These are phyloP conservation scores for Umbelopsis ramanniana DNA, from an alignment of 192 early-diverging fungal species.

Conservation along the genomic window DNA sequence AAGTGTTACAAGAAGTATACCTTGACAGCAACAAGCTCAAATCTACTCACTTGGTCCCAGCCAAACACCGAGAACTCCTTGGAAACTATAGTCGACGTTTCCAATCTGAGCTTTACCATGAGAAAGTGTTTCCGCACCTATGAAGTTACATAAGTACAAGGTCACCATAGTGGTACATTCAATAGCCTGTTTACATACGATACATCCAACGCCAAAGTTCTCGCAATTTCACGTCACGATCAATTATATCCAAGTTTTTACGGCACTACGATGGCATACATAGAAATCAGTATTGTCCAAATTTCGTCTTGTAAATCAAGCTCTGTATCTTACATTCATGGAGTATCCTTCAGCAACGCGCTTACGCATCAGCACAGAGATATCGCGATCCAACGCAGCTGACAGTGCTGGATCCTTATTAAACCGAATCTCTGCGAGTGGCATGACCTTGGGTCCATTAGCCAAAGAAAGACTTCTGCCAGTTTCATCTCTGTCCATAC, in stretches of 20 bases:
- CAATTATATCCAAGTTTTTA: conserved; percentile 51
- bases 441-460: background rate
- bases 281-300: background rate
- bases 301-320: background rate
- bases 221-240: conserved; percentile 51
- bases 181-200: conserved; percentile 26
- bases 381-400: conserved; percentile 55
- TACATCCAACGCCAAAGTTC: conserved; percentile 60
- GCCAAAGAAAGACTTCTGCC: background rate
- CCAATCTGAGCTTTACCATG: conserved; percentile 47
- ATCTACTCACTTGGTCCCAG: conserved; percentile 31
- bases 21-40: background rate
- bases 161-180: background rate
- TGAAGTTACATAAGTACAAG: background rate
- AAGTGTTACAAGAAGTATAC: background rate
- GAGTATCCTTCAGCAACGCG: conserved; percentile 79
- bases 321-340: conserved; percentile 59
- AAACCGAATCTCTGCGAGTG: background rate
- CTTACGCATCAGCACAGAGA: conserved; percentile 80
- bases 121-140: conserved; percentile 47
- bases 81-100: conserved; percentile 57
- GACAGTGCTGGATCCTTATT: background rate
- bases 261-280: conserved; percentile 32
- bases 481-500: background rate
- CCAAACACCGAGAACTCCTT: conserved; percentile 55